A percentile compares a stretch with the other conserved stretches of the same genome.
phyloP scores from a whole-genome alignment of 1,284 basidiomycete genomes.

The Coniferiporia weirii region DNA sequence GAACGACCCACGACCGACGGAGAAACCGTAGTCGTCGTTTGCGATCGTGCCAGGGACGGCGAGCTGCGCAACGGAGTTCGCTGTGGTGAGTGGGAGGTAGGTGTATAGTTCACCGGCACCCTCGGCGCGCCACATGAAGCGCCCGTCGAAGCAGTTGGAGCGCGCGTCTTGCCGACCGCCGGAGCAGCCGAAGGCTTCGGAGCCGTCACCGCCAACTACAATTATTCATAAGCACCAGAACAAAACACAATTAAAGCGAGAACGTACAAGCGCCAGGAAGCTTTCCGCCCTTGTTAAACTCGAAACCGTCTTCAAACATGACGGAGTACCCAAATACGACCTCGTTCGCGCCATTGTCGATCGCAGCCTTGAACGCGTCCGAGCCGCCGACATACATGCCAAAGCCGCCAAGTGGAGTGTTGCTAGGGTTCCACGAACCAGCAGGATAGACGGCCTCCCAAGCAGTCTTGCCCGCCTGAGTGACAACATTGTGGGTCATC shows the following conservation, averaged over 20 bases:
- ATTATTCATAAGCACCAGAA: no score
- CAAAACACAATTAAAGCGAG: no score
- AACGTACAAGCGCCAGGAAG: conserved; percentile 50
- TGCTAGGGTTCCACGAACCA: conserved; percentile 18
- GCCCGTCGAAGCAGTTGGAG: conserved; percentile 19
- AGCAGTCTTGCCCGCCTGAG: conserved; percentile 13
- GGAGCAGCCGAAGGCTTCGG: conserved; percentile 42
- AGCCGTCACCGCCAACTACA: conserved; percentile 46
- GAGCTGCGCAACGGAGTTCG: conserved; percentile 5
- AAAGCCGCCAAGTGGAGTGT: conserved; percentile 18
- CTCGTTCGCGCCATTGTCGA: conserved; percentile 12
- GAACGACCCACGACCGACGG: conserved; percentile 25
- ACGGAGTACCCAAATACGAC: conserved; percentile 15
- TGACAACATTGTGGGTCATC: conserved; percentile 17
- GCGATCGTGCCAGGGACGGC: conserved; percentile 22
- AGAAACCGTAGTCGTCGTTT: conserved; percentile 26
- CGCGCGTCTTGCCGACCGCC: conserved; percentile 42
- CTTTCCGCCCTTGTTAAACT: conserved; percentile 40
- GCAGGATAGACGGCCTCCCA: conserved; percentile 21
- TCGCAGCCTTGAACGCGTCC: conserved; percentile 11
- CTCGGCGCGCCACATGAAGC: conserved; percentile 26
- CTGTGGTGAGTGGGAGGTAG: conserved; percentile 39
- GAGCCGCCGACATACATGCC: conserved; percentile 19
- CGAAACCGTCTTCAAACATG: conserved; percentile 18
- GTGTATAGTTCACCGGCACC: conserved; percentile 56